A percentile compares a stretch with the other conserved stretches of the same genome.
Conservation (phyloP, 805 yeast genomes). For the Starmerella gropengiesseri region DNA sequence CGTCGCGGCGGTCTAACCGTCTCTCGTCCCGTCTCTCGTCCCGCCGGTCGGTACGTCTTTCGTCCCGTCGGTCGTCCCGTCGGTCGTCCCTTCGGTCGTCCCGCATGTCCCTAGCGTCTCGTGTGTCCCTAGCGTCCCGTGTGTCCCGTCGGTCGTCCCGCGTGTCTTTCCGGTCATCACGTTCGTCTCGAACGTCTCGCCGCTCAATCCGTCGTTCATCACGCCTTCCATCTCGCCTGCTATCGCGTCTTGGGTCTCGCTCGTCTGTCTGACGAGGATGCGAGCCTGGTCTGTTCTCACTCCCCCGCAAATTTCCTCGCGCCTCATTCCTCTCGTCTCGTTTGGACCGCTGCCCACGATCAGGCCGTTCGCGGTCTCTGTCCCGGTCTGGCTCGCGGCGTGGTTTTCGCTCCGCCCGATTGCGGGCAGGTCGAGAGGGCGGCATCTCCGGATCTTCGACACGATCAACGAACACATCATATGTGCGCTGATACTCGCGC, state of each 20-base stretch:
- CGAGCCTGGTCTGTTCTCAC: too few relatives aligned
- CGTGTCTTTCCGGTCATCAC: background rate
- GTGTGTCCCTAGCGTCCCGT: background rate
- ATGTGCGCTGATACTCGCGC: conserved; percentile 5
- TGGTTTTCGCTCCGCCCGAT: too few relatives aligned
- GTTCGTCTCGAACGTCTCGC: background rate
- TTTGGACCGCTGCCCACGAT: too few relatives aligned
- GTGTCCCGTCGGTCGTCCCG: background rate
- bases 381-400: too few relatives aligned
- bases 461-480: background rate
- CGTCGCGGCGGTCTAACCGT: background rate
- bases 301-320: background rate
- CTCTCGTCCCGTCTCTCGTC: conserved; percentile 6
- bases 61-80: background rate
- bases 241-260: background rate
- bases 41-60: background rate
- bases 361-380: too few relatives aligned
- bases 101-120: background rate
- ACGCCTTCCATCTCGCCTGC: background rate
- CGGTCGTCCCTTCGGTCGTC: conserved; percentile 2
- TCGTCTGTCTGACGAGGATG: background rate
- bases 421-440: too few relatives aligned
- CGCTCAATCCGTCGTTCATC: background rate
- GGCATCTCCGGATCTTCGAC: background rate
- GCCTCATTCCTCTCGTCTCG: background rate